Evolutionary conservation across 176 grass and related monocot genomes (phyloP).

Genomic region (Eremochloa ophiuroides): DNA sequence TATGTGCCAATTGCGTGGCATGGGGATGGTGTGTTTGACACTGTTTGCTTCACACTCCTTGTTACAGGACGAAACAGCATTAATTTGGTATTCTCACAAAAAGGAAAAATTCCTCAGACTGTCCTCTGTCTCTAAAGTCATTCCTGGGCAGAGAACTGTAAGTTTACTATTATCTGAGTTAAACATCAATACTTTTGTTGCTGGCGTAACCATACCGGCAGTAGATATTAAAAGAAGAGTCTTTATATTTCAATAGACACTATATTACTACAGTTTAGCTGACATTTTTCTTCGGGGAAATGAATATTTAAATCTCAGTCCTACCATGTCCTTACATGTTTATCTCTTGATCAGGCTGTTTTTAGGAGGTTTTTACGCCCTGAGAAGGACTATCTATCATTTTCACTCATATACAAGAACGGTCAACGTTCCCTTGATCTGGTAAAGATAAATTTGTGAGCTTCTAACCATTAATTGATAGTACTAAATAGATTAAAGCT

Average conservation of each 20-base stretch:
- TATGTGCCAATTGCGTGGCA: not conserved
- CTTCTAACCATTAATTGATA: not conserved
- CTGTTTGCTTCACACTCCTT: not conserved
- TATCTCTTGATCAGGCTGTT: constrained; percentile 47
- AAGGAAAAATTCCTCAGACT: constrained; percentile 76
- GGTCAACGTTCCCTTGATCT: constrained; percentile 92
- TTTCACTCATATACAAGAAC: constrained; percentile 92
- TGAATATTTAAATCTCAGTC: not conserved
- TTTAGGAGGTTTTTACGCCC: constrained; percentile 81
- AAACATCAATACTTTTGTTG: not conserved
- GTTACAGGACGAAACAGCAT: constrained; percentile 70
- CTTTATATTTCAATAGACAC: not conserved
- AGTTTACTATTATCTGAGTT: constrained; percentile 25
- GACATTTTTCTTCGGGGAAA: constrained; percentile 3
- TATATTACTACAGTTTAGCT: not conserved
- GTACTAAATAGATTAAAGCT: not conserved
- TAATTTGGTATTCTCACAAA: constrained; percentile 88
- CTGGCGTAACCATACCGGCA: not conserved
- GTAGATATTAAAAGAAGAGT: not conserved
- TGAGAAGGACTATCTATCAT: constrained; percentile 97
- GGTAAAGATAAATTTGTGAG: constrained; percentile 43
- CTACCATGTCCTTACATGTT: not conserved
- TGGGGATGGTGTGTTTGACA: not conserved
- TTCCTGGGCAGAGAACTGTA: constrained; percentile 94
- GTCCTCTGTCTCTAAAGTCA: constrained; percentile 68